Evolutionary conservation across 805 yeast genomes (phyloP), one percentile per base, ranked within the genome.

Genomic region (Zygosaccharomyces bailii): DNA sequence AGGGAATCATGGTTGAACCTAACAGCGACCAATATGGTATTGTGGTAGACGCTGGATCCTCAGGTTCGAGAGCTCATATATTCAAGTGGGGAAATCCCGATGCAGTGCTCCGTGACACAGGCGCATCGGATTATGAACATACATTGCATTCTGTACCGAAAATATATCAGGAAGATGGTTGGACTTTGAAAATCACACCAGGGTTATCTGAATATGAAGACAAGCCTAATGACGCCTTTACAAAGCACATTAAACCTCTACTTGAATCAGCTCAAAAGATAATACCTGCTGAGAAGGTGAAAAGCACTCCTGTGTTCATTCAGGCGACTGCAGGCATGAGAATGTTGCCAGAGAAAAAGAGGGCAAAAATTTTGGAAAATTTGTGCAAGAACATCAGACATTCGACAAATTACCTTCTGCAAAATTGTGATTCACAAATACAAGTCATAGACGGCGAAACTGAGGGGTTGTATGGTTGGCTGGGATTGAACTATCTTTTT

Each of bases 251-350:
- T 51, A 66, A 75, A 48, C 73, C 76, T 3, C 67, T 93, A 39
- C 69, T 90, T 13, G 70, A 76, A 36, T 79, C 80, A 61, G 97
- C 96, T 0, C 76, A 79, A 53, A 62, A 66, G 3, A 75, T 84
- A 17, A 79, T 93, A 5, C 98, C 98, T 0, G 56, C 60, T 23
- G 74, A 73, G 0, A 71, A 76, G 43, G 78, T 80, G 52, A 49
- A 62, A 1, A 76, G 77, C 4, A 91, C 98, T 0, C 98, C 99
- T 0, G 75, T 93, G 1, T 93, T 80, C 54, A 78, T 93, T n/a
- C 78, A 86, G 53, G 95, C 98, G 2, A 93, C 99, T 0, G 99
- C 99, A 4, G 99, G 99, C 1, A 88, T 93, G 96, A 75, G 99
- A 50, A 67, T 93, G 33, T 60, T 91, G 35, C 78, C 84, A 0